Evolutionary conservation across 129 eudicot species (phyloP).

Genomic region (Artemisia tridentata): DNA sequence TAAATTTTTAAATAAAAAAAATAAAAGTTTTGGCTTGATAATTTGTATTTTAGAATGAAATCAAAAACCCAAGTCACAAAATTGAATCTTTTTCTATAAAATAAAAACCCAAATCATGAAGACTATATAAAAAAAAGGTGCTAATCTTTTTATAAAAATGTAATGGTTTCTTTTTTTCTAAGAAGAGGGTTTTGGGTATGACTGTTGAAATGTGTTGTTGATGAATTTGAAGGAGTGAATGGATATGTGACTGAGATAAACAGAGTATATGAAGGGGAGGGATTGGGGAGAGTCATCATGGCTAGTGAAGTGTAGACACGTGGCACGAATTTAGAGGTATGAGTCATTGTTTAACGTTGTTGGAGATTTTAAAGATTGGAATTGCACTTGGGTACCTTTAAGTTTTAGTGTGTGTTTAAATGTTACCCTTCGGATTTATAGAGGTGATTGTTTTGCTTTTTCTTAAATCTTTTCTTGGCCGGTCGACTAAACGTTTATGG

Average conservation of each 20-base stretch:
- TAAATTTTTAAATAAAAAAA: not conserved
- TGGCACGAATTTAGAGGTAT: conserved; percentile 21
- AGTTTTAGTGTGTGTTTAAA: not conserved
- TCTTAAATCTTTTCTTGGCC: too few species aligned
- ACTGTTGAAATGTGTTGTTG: not conserved
- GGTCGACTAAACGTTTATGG: too few species aligned
- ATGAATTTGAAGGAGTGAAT: too few species aligned
- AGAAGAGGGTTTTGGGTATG: not conserved
- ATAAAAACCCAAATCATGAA: conserved; percentile 15
- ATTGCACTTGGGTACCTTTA: conserved; percentile 11
- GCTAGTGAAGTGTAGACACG: conserved; percentile 33
- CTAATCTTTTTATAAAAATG: not conserved
- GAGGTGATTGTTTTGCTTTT: not conserved
- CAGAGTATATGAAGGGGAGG: conserved; percentile 24
- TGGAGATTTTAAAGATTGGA: conserved; percentile 14
- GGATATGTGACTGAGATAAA: not conserved
- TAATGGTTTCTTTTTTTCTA: not conserved
- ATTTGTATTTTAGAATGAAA: too few species aligned
- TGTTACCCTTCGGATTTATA: not conserved
- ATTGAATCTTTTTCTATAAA: conserved; percentile 3
- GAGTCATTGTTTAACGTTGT: conserved; percentile 23
- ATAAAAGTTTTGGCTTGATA: too few species aligned
- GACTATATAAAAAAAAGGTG: not conserved
- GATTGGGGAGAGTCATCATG: conserved; percentile 31
- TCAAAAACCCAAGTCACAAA: not conserved